These are phyloP conservation scores for Aureobasidium sp. DNA, from an alignment of 2,329 filamentous ascomycete genomes.

Conservation along the genomic window DNA sequence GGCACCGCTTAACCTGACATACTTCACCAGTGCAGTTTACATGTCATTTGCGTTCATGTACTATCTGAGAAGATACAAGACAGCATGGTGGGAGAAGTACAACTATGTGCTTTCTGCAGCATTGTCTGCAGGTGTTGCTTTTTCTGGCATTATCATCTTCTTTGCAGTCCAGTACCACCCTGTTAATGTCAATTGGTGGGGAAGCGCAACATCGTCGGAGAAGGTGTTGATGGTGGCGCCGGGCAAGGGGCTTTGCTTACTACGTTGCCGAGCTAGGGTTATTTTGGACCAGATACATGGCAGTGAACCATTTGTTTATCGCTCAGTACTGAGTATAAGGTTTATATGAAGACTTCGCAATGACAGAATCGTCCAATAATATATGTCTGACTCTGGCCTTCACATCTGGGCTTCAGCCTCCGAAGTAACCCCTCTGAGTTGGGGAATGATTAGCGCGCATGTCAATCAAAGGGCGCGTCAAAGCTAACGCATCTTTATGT, in stretches of 20 bases:
- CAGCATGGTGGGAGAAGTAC: constrained; percentile 81
- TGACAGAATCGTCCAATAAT: too few species aligned
- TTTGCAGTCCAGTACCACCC: constrained; percentile 46
- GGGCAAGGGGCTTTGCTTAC: not conserved
- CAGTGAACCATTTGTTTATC: not conserved
- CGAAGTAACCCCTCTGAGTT: too few species aligned
- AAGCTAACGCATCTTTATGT: too few species aligned
- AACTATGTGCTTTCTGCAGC: constrained; percentile 47
- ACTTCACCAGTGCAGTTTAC: constrained; percentile 17
- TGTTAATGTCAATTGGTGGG: constrained; percentile 74
- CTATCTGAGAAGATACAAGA: constrained; percentile 58
- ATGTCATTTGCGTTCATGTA: constrained; percentile 59
- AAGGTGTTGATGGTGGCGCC: constrained; percentile 17
- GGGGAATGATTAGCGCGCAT: too few species aligned
- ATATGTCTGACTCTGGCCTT: too few species aligned
- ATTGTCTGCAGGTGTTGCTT: constrained; percentile 36
- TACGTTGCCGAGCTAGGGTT: not conserved
- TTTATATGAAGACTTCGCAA: too few species aligned
- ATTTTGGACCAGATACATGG: constrained; percentile 7
- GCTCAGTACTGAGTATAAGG: too few species aligned
- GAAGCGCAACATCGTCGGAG: constrained; percentile 60
- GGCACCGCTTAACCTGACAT: constrained; percentile 17
- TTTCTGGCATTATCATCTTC: constrained; percentile 39
- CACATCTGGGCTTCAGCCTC: too few species aligned
- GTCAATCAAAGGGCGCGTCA: too few species aligned